Conservation (phyloP, 306 rosid genomes). For the Purshia tridentata region DNA sequence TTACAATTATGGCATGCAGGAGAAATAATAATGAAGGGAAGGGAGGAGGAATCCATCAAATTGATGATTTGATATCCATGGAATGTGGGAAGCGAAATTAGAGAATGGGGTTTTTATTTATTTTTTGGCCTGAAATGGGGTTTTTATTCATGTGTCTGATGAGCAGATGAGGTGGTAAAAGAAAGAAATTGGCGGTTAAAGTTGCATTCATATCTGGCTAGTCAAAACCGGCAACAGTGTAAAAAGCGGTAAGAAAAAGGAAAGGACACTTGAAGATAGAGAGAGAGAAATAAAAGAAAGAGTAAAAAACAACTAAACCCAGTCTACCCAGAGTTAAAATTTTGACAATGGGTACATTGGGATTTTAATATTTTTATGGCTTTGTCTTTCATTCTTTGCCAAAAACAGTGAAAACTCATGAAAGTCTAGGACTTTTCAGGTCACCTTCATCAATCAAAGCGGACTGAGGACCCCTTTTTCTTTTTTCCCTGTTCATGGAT, state of each 20-base stretch:
- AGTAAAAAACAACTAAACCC: background rate
- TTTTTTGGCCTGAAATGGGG: background rate
- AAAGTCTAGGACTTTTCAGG: slow-evolving; percentile 77
- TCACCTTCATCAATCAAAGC: slow-evolving; percentile 72
- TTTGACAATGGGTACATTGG: slow-evolving; percentile 44
- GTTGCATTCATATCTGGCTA: slow-evolving; percentile 39
- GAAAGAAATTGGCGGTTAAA: slow-evolving; percentile 53
- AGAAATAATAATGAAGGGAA: slow-evolving; percentile 14
- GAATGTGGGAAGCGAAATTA: slow-evolving; percentile 4
- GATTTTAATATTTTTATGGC: slow-evolving; percentile 42
- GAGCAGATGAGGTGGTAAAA: slow-evolving; percentile 33
- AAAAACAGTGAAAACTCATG: slow-evolving; percentile 86
- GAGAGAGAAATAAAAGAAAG: background rate
- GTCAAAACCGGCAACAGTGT: slow-evolving; percentile 52
- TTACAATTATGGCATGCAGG: slow-evolving; percentile 42
- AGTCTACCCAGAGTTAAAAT: slow-evolving; percentile 22
- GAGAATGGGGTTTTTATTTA: background rate
- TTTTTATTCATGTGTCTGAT: background rate
- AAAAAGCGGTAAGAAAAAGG: slow-evolving; percentile 26
- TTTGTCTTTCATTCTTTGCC: slow-evolving; percentile 58
- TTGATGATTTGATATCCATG: background rate
- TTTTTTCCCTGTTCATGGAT: slow-evolving; percentile 68
- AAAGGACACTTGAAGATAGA: slow-evolving; percentile 28
- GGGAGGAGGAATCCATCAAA: background rate
- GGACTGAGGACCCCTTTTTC: slow-evolving; percentile 45